A percentile compares a stretch with the other conserved stretches of the same genome.
Conservation (phyloP, 1,284 basidiomycete genomes). For the Leccinum insolens region DNA sequence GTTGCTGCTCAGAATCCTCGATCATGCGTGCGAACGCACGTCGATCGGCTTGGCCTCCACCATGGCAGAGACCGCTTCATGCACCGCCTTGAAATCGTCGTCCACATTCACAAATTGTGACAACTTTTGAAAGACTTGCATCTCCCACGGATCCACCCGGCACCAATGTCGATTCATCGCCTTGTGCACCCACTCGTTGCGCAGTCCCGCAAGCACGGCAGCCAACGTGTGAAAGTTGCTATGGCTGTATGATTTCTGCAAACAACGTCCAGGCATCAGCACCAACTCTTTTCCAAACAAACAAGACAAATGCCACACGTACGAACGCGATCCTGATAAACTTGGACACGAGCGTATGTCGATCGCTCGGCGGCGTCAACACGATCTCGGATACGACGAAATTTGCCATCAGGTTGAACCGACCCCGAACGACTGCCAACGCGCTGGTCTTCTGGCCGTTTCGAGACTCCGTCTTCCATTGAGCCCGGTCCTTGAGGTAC, state of each 20-base stretch:
- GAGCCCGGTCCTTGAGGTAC: constrained; percentile 76
- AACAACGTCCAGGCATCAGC: constrained; percentile 9
- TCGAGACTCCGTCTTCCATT: constrained; percentile 66
- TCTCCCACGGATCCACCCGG: constrained; percentile 73
- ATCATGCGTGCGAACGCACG: constrained; percentile 45
- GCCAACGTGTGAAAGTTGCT: constrained; percentile 83
- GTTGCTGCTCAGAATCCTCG: no score
- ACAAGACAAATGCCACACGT: constrained; percentile 32
- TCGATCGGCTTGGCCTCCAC: constrained; percentile 67
- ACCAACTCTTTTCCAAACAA: background rate
- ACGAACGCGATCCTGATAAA: constrained; percentile 90
- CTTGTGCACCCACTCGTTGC: constrained; percentile 69
- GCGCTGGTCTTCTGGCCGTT: constrained; percentile 66
- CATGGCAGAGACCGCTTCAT: constrained; percentile 65
- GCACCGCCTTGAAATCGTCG: constrained; percentile 79
- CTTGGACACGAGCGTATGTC: constrained; percentile 72
- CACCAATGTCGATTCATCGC: constrained; percentile 73
- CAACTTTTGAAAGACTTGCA: constrained; percentile 76
- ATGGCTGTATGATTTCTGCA: constrained; percentile 80
- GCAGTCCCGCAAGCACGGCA: constrained; percentile 81
- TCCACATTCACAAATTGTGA: constrained; percentile 68
- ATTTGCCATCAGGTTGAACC: constrained; percentile 85
- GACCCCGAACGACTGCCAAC: constrained; percentile 76
- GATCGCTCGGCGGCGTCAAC: constrained; percentile 65
- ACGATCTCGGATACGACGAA: constrained; percentile 56